Base-by-base conservation (phyloP, 805 yeast species). In the Yarrowia hollandica region DNA sequence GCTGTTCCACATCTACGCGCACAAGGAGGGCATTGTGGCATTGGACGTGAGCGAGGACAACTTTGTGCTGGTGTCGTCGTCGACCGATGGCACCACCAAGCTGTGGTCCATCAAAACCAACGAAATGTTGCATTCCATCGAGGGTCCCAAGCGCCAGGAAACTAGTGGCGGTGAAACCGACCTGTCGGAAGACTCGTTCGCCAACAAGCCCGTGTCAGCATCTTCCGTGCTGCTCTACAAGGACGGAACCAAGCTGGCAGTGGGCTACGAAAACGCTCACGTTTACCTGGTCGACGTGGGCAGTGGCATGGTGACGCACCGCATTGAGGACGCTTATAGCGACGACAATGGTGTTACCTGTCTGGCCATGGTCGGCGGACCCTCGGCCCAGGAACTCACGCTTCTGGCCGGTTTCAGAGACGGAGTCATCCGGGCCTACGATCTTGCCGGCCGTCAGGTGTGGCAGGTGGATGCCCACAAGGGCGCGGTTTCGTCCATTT, bases 81-180 rank as follows among this genome's bases (percentile, higher is more conserved):
- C 67, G 8, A 19, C 62, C 10, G 68, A 65, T 30, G 64, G 66
- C 7, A 60, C 65, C 16, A 62, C 67, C 26, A 61, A 63, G 31
- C 21, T 65, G 18, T 65, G 68, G 68, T 59, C 63, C 35, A 57
- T 52, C 35, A 39, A 31, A 18, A 52, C 58, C 18, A 52, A 52
- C 35, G 44, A 35, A 9, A 35, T 52, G 58, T 26, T 52, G 14
- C 58, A 52, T 12, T 52, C 58, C 21, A 25, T 52, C 15, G 41
- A 57, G 33, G 65, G 63, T 15, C 55, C 59, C 41, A 55, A 54
- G 23, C 44, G 64, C n/a, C n/a, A n/a, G 4, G 60, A 57, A 11
- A 63, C 60, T 4, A 64, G 61, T 9, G 66, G 55, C 41, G 63
- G 61, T 25, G 60, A 65, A 37, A 34, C 52, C 42, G 22, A 44